A percentile compares a stretch with the other conserved stretches of the same genome.
phyloP scores from a whole-genome alignment of 2,329 filamentous ascomycete species.

The Colletotrichum brevisporum region DNA sequence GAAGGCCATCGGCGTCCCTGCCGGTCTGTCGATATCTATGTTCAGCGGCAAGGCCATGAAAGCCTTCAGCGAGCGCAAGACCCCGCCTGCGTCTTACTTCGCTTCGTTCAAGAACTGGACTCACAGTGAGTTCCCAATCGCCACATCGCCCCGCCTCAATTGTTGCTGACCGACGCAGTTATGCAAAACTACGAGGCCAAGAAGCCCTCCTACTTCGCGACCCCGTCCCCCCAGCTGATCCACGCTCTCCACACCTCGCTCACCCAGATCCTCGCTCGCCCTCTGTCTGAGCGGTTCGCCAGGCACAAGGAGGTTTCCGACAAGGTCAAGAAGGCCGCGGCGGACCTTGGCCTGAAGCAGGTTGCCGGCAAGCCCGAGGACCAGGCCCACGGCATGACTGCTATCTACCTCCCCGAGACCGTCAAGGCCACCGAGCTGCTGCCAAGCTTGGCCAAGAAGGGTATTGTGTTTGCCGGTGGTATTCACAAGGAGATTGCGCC shows the following conservation, averaged over 20 bases:
- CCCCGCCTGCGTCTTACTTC: slow-evolving; percentile 89
- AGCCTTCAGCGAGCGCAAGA: slow-evolving; percentile 83
- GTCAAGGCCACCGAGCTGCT: slow-evolving; percentile 86
- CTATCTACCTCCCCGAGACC: slow-evolving; percentile 92
- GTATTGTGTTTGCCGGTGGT: slow-evolving; percentile 94
- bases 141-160: background rate
- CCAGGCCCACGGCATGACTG: slow-evolving; percentile 98
- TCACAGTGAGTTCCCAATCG: slow-evolving; percentile 73
- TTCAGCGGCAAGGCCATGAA: slow-evolving; percentile 91
- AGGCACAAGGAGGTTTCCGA: slow-evolving; percentile 84
- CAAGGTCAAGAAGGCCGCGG: slow-evolving; percentile 86
- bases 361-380: slow-evolving; percentile 88
- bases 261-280: slow-evolving; percentile 85
- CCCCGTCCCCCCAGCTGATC: slow-evolving; percentile 92
- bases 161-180: slow-evolving; percentile 63
- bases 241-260: slow-evolving; percentile 93
- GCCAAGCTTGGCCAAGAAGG: slow-evolving; percentile 86
- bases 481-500: slow-evolving; percentile 95
- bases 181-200: slow-evolving; percentile 99
- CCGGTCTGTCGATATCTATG: slow-evolving; percentile 94
- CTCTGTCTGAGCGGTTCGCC: slow-evolving; percentile 86
- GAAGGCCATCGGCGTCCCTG: slow-evolving; percentile 96
- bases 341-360: slow-evolving; percentile 87
- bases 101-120: slow-evolving; percentile 98
- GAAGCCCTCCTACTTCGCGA: slow-evolving; percentile 98